Evolutionary conservation across 495 filamentous ascomycete species (phyloP).

Genomic region (Daldinia caldariorum): DNA sequence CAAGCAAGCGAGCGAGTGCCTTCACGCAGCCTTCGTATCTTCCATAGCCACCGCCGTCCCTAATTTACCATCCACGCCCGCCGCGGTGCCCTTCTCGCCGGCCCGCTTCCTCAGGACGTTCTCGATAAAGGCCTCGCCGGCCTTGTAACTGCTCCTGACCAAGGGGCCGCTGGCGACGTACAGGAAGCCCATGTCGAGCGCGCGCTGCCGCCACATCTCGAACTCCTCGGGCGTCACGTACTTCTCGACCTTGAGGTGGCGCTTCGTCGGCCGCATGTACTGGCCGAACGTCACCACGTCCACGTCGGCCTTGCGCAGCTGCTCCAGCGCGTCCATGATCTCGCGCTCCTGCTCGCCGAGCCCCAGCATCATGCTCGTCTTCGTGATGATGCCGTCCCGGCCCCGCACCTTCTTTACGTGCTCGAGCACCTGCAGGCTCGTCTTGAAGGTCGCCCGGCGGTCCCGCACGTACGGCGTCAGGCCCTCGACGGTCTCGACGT

Average conservation of each 20-base stretch:
- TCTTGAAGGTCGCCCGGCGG: conserved; percentile 87
- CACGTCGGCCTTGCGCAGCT: conserved; percentile 80
- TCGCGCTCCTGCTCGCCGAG: conserved; percentile 93
- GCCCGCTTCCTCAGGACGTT: conserved; percentile 93
- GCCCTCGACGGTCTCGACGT: conserved; percentile 93
- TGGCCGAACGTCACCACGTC: conserved; percentile 98
- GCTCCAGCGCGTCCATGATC: conserved; percentile 79
- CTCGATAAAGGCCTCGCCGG: conserved; percentile 98
- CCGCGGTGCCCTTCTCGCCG: conserved; percentile 49
- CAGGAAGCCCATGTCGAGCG: conserved; percentile 93
- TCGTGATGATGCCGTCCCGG: conserved; percentile 81
- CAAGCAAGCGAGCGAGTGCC: not conserved
- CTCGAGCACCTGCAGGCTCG: conserved; percentile 81
- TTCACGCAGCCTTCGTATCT: conserved; percentile 25
- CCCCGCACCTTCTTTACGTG: conserved; percentile 78
- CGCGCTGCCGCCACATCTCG: conserved; percentile 88
- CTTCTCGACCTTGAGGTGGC: conserved; percentile 94
- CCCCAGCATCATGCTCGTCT: conserved; percentile 97
- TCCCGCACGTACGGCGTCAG: conserved; percentile 91
- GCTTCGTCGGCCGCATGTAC: conserved; percentile 98
- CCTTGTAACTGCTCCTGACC: conserved; percentile 95
- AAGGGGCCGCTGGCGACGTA: conserved; percentile 95
- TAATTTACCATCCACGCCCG: conserved; percentile 27
- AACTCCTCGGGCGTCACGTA: conserved; percentile 92
- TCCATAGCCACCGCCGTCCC: conserved; percentile 41